Percentiles rank a stretch among this genome's conserved stretches.
These are phyloP conservation scores for Monosporascus sp. DNA, from an alignment of 2,329 filamentous ascomycete species.

Conservation along the genomic window DNA sequence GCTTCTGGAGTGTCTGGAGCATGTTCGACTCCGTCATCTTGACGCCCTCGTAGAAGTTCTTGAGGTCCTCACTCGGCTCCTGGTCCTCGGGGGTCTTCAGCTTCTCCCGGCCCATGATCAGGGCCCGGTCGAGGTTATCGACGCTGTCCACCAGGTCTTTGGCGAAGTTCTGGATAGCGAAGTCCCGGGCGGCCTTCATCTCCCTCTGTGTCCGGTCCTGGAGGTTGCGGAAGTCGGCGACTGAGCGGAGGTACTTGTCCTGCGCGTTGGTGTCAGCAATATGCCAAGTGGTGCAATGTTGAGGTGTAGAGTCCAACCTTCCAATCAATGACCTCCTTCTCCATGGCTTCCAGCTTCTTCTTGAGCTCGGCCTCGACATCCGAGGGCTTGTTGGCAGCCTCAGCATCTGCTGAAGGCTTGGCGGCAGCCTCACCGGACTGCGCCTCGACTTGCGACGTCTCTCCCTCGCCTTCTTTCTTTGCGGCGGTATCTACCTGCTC, in stretches of 20 bases:
- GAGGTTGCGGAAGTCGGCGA: conserved; percentile 97
- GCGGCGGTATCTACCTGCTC: conserved; percentile 31
- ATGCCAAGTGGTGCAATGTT: not conserved
- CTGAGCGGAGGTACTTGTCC: conserved; percentile 91
- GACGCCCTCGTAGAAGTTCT: conserved; percentile 78
- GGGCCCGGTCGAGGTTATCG: conserved; percentile 94
- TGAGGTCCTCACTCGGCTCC: conserved; percentile 57
- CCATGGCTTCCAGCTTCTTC: conserved; percentile 66
- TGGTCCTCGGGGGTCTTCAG: conserved; percentile 41
- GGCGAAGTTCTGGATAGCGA: conserved; percentile 92
- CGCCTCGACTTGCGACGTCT: conserved; percentile 30
- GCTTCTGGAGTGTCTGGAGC: conserved; percentile 84
- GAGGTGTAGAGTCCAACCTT: conserved; percentile 57
- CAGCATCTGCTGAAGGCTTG: conserved; percentile 24
- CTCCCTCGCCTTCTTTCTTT: conserved; percentile 36
- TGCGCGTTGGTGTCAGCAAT: conserved; percentile 30
- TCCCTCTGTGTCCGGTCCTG: conserved; percentile 92
- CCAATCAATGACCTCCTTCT: conserved; percentile 70
- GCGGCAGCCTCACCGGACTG: conserved; percentile 27
- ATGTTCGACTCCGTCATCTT: conserved; percentile 93
- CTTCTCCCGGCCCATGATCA: conserved; percentile 73
- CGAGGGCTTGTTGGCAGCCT: conserved; percentile 30
- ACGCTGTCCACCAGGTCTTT: conserved; percentile 92
- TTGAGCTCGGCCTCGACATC: conserved; percentile 47
- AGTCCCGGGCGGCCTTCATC: conserved; percentile 79